Base-by-base conservation (phyloP, 345 rosid species). In the Camelina neglecta region DNA sequence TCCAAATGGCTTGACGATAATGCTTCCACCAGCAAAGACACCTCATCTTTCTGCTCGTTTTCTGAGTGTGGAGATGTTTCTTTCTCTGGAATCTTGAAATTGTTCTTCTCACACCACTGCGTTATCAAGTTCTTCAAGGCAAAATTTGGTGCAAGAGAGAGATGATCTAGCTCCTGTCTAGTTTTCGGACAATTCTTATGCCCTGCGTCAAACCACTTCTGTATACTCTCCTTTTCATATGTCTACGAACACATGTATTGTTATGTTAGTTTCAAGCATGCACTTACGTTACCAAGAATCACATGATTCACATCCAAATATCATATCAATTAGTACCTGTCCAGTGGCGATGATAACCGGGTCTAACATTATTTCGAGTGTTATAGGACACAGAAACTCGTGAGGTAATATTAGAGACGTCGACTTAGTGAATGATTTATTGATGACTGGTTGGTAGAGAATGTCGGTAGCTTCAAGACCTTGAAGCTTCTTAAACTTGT, bases 151-250 rank as follows among this genome's bases (percentile, higher is more conserved):
- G 96, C 90, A 11, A 90, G 64, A 1, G 90, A 83, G 45, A 83
- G 71, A 79, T 93, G 91, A 49, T 65, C 81, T 51, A 89, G 75
- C 4, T 81, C 75, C 62, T 90, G 88, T 59, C 89, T 75, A 2
- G 96, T 88, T 78, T 89, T 88, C 0, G 98, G 98, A 59, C 98
- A 93, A 0, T 90, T 90, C 60, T 79, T 73, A n/a, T 93, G 90
- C 16, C 81, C 81, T 5, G 88, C 75, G 18, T 83, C 89, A 67
- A 93, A 78, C 98, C 98, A 93, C 69, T 87, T 90, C 71, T 84
- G 83, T 60, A 93, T 84, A 80, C 94, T 85, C 8, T 83, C 89
- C 66, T 87, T 84, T 58, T 93, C 96, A 67, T 83, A 93, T 5
- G 96, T 87, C 96, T 90, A 61, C 58, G 59, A 69, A 71, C 18